Base-by-base conservation (phyloP, 306 rosid genomes). In the Abrus precatorius region DNA sequence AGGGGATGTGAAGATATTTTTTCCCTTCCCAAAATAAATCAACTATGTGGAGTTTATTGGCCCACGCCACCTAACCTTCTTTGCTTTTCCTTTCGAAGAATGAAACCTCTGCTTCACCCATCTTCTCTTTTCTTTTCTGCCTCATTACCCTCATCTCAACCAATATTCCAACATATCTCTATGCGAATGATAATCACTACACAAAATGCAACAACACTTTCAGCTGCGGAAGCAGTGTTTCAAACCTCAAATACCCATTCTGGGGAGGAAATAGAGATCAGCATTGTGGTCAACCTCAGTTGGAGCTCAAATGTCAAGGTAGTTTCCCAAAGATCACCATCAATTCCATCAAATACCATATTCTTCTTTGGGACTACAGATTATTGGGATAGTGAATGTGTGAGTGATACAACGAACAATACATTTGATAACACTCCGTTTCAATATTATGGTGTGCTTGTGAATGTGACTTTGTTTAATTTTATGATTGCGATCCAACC, bases 191-290 rank as follows among this genome's bases (percentile, higher is more conserved):
- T 76, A 0, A 0, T 0, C 53, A 1, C 0, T 73, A 72, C 49
- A 49, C 7, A 0, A 43, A 67, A 34, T 88, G 89, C 65, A n/a
- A 10, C 5, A 1, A 2, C 0, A 1, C 49, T 29, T 78, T 76
- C 34, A 28, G 13, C 6, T 87, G 90, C 14, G 76, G 73, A 20
- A 0, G 0, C 3, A 11, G 9, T 10, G 2, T 63, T 5, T 0
- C 4, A 9, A 2, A 34, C 41, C 64, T 84, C 45, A 64, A 1
- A 6, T 84, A 87, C 32, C 88, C 88, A 0, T 87, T 87, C 65
- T 79, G 72, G 80, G 90, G 86, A n/a, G 45, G 0, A 28, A 38
- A 43, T 29, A 82, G 86, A 79, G 6, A 9, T 7, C 0, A 5
- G 0, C 28, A 75, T 7, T 87, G 90, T 9, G 86, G 90, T 5